Base-by-base conservation (phyloP, 306 rosid genomes). In the Castanea mollissima region DNA sequence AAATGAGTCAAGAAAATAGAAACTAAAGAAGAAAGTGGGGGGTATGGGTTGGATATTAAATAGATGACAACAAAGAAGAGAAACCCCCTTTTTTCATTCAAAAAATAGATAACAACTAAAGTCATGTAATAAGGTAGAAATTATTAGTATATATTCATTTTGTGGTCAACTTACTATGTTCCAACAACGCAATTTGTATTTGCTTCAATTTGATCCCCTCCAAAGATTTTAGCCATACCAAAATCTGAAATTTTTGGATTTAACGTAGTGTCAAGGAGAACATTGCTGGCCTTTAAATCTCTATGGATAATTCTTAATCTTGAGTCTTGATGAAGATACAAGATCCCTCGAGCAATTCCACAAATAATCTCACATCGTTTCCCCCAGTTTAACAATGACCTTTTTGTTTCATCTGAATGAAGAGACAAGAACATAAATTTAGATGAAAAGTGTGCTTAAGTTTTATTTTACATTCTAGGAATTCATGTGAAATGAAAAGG, bases 181-280 rank as follows among this genome's bases (percentile, higher is more conserved):
- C 97, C 92, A 58, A 91, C 91, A 2, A 89, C 83, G 4, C 88
- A 81, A 12, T 83, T 85, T 46, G 97, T 92, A 29, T 82, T 79
- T 75, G 90, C 90, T 88, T 85, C 90, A 59, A 82, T 81, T 77
- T 90, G 91, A 49, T 90, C 80, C 2, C 78, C 83, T 49, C 92
- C 87, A 60, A 92, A 85, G 68, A 92, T 90, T 81, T 87, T 88
- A 74, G 94, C 92, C 92, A 88, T 85, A 9, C 94, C 94, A 78
- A 90, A 92, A 80, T 90, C 92, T 32, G 94, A 83, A 69, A 92
- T 90, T 75, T 90, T 92, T 0, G 91, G 93, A 20, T 90, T 84
- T 85, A 90, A 70, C 65, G 46, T 59, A 41, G 75, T 69, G 46
- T 90, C 94, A 2, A 92, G 32, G 31, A 92, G 80, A 12, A 92